Evolutionary conservation across 2,329 filamentous ascomycete species (phyloP), one percentile per base, ranked within the genome.

Genomic region (Chrysoporthe puriensis): DNA sequence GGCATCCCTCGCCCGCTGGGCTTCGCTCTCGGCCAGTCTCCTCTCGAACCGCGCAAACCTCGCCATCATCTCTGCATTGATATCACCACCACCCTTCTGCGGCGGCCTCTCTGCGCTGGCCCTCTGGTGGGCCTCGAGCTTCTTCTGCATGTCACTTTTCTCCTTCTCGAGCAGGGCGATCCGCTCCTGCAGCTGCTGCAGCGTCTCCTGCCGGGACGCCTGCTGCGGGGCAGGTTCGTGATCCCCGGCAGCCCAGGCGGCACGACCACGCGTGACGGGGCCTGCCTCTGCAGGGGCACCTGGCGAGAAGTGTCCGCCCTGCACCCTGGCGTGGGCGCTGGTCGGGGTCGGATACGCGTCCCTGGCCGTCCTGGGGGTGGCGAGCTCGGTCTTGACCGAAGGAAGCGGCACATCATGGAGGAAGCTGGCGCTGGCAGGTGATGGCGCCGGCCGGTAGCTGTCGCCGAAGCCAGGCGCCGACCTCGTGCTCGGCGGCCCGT

Each of bases 131-230:
- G 21, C 14, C 11, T 61, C 58, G 42, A 44, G 32, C 32, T 52
- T 62, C 40, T 63, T 44, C 16, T 32, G 43, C 40, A 8, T 64
- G 1, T 14, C 26, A 36, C 32, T 16, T 18, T 18, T 64, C 32
- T 69, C 63, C 40, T 36, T 64, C 5, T 67, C 67, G 16, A 67
- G 61, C 3, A 2, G 32, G 0, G 44, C 16, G 11, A 67, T 57
- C 9, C 61, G 57, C 2, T 21, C n/a, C 34, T 40, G 62, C 9
- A 69, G 64, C 9, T 50, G 26, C 1, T 26, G 21, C 13, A 62
- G 26, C 42, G 1, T 21, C 58, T 18, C 13, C 18, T 36, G 32
- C 7, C 18, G 34, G 11, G n/a, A n/a, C 9, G 6, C 40, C 14
- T 14, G 34, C 34, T 18, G 18, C 11, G 18, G 16, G 11, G 14